phyloP scores from a whole-genome alignment of 2,329 filamentous ascomycete genomes.

The Cucurbitaria berberidis region DNA sequence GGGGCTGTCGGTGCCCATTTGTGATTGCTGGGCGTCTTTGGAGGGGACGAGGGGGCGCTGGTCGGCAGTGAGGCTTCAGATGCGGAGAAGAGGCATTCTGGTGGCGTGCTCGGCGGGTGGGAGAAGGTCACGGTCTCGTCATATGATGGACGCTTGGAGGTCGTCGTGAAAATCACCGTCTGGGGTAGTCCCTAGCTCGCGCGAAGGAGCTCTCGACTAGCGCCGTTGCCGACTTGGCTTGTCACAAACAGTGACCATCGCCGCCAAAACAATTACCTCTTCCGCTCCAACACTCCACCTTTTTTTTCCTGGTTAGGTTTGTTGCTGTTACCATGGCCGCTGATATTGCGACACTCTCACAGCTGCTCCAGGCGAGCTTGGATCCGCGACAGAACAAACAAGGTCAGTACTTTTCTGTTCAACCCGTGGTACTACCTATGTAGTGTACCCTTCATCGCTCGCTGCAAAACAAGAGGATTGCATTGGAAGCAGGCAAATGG shows the following conservation, averaged over 20 bases:
- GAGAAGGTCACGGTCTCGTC: slow-evolving; percentile 6
- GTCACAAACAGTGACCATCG: slow-evolving; percentile 6
- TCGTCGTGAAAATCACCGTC: slow-evolving; percentile 13
- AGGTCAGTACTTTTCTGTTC: slow-evolving; percentile 63
- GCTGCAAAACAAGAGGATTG: not conserved
- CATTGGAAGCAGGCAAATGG: not conserved
- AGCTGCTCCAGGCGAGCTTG: slow-evolving; percentile 88
- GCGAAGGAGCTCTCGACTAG: slow-evolving; percentile 1
- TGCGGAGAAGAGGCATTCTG: not conserved
- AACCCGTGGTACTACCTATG: slow-evolving; percentile 6
- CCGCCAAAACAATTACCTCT: slow-evolving; percentile 18
- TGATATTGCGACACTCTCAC: slow-evolving; percentile 70
- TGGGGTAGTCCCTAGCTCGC: slow-evolving; percentile 18
- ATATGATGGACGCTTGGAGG: slow-evolving; percentile 3
- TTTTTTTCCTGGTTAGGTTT: slow-evolving; percentile 1
- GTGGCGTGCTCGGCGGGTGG: slow-evolving; percentile 11
- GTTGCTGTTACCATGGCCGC: slow-evolving; percentile 59
- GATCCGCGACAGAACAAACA: slow-evolving; percentile 87
- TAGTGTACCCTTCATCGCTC: slow-evolving; percentile 4
- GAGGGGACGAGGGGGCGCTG: not conserved
- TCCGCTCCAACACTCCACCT: slow-evolving; percentile 3
- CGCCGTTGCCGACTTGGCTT: slow-evolving; percentile 10
- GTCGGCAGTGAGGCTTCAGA: slow-evolving; percentile 1
- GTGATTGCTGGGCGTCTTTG: slow-evolving; percentile 4
- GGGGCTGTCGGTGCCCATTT: slow-evolving; percentile 27